Evolutionary conservation across 2,329 filamentous ascomycete species (phyloP).

Genomic region (Xylariaceae sp.): DNA sequence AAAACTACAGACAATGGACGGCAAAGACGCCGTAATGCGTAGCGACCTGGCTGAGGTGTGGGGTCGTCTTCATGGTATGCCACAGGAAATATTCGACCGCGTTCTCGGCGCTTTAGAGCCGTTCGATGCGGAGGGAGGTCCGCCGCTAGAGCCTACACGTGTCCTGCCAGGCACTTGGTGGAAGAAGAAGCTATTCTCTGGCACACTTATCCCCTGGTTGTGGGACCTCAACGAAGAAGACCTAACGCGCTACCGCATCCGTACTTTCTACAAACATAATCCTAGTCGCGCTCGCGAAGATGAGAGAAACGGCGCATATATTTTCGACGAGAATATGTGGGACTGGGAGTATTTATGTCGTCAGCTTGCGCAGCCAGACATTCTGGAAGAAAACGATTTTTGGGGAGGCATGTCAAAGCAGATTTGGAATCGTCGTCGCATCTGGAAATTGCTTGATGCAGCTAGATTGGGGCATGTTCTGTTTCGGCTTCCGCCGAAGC

Average conservation of each 20-base stretch:
- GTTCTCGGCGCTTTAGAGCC: constrained; percentile 17
- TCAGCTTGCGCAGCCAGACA: constrained; percentile 17
- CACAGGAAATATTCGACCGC: constrained; percentile 13
- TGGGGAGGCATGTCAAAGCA: not conserved
- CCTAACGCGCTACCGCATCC: not conserved
- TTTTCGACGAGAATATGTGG: constrained; percentile 15
- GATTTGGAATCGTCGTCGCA: constrained; percentile 25
- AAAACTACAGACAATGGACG: constrained; percentile 10
- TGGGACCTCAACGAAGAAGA: constrained; percentile 15
- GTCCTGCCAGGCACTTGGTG: constrained; percentile 19
- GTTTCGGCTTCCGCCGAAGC: not conserved
- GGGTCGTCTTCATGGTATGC: not conserved
- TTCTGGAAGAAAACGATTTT: constrained; percentile 10
- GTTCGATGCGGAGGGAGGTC: constrained; percentile 4
- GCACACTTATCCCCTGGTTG: constrained; percentile 24
- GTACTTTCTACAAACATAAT: not conserved
- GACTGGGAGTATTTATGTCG: constrained; percentile 29
- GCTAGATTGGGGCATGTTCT: constrained; percentile 17
- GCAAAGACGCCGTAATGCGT: not conserved
- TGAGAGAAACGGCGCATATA: not conserved
- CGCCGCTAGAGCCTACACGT: constrained; percentile 17
- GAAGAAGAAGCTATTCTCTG: constrained; percentile 18
- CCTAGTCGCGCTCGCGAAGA: not conserved
- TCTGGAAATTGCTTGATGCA: constrained; percentile 23
- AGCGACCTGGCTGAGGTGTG: not conserved